These are phyloP conservation scores for Tricholoma furcatifolium DNA, from an alignment of 768 basidiomycete species.

Conservation along the genomic window DNA sequence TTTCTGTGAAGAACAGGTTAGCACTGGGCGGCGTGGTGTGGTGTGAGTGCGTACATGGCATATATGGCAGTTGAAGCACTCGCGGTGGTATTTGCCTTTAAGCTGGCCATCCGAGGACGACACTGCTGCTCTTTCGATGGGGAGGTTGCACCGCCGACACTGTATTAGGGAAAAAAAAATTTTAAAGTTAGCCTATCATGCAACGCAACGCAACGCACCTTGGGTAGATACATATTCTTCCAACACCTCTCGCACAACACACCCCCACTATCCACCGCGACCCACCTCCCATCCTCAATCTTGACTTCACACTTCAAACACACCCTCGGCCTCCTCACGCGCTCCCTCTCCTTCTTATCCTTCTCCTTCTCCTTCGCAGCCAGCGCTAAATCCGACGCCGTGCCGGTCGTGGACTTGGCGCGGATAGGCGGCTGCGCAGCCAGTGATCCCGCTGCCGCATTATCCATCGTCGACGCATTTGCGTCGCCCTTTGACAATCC, in stretches of 20 bases:
- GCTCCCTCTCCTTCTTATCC: slow-evolving; percentile 22
- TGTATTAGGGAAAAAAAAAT: slow-evolving; percentile 26
- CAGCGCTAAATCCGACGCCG: too few relatives aligned
- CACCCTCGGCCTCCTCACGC: slow-evolving; percentile 34
- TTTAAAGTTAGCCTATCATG: slow-evolving; percentile 4
- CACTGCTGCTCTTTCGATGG: slow-evolving; percentile 90
- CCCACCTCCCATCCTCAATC: slow-evolving; percentile 84
- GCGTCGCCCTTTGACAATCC: slow-evolving; percentile 55
- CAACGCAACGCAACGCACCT: slow-evolving; percentile 45
- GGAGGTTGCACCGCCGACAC: slow-evolving; percentile 85
- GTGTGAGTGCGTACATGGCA: slow-evolving; percentile 70
- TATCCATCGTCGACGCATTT: slow-evolving; percentile 40
- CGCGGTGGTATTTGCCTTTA: slow-evolving; percentile 92
- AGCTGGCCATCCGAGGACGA: slow-evolving; percentile 91
- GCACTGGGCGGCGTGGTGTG: too few relatives aligned
- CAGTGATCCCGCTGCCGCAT: slow-evolving; percentile 38
- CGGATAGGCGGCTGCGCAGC: slow-evolving; percentile 24
- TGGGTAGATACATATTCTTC: slow-evolving; percentile 96
- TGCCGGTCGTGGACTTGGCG: too few relatives aligned
- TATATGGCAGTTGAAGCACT: slow-evolving; percentile 85
- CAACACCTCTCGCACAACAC: slow-evolving; percentile 89
- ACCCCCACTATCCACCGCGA: slow-evolving; percentile 68
- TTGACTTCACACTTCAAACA: slow-evolving; percentile 70
- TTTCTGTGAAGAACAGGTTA: slow-evolving; percentile 45
- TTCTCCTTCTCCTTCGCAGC: not conserved